These are phyloP conservation scores for Colletotrichum chlorophyti DNA, from an alignment of 2,329 filamentous ascomycete genomes.

Conservation along the genomic window DNA sequence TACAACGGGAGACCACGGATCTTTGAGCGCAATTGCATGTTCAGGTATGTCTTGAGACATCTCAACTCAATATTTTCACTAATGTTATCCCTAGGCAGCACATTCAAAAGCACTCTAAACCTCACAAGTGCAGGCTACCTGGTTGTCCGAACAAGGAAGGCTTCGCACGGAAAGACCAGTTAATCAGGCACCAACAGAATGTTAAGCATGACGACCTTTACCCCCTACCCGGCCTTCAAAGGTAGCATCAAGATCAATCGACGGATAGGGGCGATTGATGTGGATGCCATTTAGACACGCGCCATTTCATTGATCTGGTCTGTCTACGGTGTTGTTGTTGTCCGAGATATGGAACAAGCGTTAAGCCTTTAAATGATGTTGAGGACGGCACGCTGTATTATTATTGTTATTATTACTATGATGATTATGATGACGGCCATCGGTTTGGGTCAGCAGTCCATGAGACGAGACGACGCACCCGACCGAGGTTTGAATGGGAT, in stretches of 20 bases:
- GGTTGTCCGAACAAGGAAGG: slow-evolving; percentile 50
- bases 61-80: background rate
- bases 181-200: slow-evolving; percentile 48
- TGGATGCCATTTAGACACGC: background rate
- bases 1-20: slow-evolving; percentile 44
- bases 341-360: background rate
- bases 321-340: background rate
- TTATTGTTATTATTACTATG: slow-evolving; percentile 20
- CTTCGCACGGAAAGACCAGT: slow-evolving; percentile 48
- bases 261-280: too few species aligned
- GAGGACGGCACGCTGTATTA: slow-evolving; percentile 35
- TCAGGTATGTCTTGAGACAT: slow-evolving; percentile 40
- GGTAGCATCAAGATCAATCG: too few species aligned
- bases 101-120: slow-evolving; percentile 50
- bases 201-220: slow-evolving; percentile 41
- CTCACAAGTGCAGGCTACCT: slow-evolving; percentile 46
- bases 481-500: too few species aligned
- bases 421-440: too few species aligned
- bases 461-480: background rate
- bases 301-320: background rate
- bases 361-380: slow-evolving; percentile 7
- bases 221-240: slow-evolving; percentile 3
- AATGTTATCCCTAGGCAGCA: slow-evolving; percentile 41
- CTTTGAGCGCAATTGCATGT: slow-evolving; percentile 48
- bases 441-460: background rate